Evolutionary conservation across 2,329 filamentous ascomycete genomes (phyloP).

Genomic region (Didymella exigua): DNA sequence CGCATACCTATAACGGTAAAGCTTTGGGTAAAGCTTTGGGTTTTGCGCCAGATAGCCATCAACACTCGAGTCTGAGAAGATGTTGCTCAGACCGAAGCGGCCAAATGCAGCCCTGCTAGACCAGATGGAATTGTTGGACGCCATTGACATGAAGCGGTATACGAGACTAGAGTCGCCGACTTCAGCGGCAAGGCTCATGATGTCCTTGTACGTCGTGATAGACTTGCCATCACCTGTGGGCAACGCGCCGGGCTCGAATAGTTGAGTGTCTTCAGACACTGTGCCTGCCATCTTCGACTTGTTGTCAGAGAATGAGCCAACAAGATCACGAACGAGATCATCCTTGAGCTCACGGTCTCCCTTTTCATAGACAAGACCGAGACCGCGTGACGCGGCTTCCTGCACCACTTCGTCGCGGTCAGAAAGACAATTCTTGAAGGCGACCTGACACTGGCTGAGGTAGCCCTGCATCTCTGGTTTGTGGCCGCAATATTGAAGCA

Average conservation of each 20-base stretch:
- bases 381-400: constrained; percentile 88
- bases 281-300: constrained; percentile 72
- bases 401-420: constrained; percentile 94
- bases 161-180: constrained; percentile 95
- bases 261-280: constrained; percentile 86
- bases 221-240: constrained; percentile 84
- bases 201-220: constrained; percentile 96
- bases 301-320: constrained; percentile 82
- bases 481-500: constrained; percentile 89
- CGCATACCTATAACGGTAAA: constrained; percentile 77
- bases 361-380: constrained; percentile 92
- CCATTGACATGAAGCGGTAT: constrained; percentile 98
- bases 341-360: constrained; percentile 81
- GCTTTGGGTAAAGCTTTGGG: constrained; percentile 91
- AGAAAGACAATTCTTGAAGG: constrained; percentile 85
- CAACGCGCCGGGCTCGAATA: constrained; percentile 89
- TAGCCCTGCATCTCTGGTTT: constrained; percentile 73
- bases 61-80: constrained; percentile 81
- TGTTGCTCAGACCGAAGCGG: constrained; percentile 87
- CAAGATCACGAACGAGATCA: constrained; percentile 83
- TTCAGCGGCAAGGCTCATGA: constrained; percentile 92
- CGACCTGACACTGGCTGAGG: constrained; percentile 78
- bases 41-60: constrained; percentile 75
- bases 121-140: constrained; percentile 95
- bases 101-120: constrained; percentile 96